phyloP scores from a whole-genome alignment of 768 basidiomycete genomes.

The Suillus spraguei region DNA sequence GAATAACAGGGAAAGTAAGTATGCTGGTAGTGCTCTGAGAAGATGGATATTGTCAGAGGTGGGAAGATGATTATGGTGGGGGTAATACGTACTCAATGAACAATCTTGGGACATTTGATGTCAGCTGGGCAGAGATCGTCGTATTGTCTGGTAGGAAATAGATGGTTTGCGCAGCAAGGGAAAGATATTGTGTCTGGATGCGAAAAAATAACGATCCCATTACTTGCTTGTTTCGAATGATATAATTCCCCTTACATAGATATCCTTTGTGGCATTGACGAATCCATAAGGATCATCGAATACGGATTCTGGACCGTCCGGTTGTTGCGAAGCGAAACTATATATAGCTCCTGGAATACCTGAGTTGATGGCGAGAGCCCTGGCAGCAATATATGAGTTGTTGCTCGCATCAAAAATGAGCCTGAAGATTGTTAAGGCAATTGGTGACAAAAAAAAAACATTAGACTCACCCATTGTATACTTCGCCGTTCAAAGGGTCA shows the following conservation, averaged over 20 bases:
- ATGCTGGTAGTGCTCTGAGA: slow-evolving; percentile 53
- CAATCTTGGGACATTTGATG: slow-evolving; percentile 48
- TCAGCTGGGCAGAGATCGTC: slow-evolving; percentile 42
- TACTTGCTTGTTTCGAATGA: background rate
- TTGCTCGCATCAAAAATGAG: slow-evolving; percentile 41
- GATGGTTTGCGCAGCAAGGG: slow-evolving; percentile 56
- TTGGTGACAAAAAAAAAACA: background rate
- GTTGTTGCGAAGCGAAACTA: slow-evolving; percentile 45
- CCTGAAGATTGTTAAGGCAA: slow-evolving; percentile 27
- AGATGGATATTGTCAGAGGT: slow-evolving; percentile 9
- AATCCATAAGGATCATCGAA: slow-evolving; percentile 56
- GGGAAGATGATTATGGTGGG: background rate
- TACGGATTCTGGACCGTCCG: slow-evolving; percentile 43
- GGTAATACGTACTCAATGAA: slow-evolving; percentile 55
- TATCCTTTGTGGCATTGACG: slow-evolving; percentile 46
- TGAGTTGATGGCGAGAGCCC: slow-evolving; percentile 49
- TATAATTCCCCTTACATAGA: slow-evolving; percentile 32
- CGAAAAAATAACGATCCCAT: background rate
- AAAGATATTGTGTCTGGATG: slow-evolving; percentile 57
- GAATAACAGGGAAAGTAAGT: slow-evolving; percentile 50
- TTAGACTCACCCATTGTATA: slow-evolving; percentile 61
- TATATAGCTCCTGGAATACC: slow-evolving; percentile 66
- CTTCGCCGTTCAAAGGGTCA: slow-evolving; percentile 41
- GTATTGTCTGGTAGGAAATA: slow-evolving; percentile 53
- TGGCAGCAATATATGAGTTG: slow-evolving; percentile 52